These are phyloP conservation scores for Puccinia horiana DNA, from an alignment of 1,284 basidiomycete genomes.

Conservation along the genomic window DNA sequence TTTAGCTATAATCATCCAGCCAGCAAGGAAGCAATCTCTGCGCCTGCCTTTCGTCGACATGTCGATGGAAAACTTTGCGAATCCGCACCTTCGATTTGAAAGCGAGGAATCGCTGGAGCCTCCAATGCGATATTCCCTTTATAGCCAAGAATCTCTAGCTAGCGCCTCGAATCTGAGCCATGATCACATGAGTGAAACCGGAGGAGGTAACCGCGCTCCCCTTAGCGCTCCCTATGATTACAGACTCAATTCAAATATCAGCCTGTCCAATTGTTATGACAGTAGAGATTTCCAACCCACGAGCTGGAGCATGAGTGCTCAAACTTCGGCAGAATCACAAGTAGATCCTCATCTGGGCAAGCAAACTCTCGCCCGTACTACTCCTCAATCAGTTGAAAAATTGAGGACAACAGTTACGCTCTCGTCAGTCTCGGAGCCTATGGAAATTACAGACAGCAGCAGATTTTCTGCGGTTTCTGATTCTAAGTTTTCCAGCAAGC, in stretches of 20 bases:
- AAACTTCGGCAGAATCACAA: not conserved
- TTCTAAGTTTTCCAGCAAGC: not conserved
- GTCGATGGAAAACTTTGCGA: not conserved
- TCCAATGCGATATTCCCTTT: not conserved
- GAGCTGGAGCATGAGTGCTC: not conserved
- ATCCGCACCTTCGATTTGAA: slow-evolving; percentile 9
- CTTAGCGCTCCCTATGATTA: not conserved
- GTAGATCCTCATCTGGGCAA: not conserved
- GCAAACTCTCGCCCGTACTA: not conserved
- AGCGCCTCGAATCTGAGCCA: not conserved
- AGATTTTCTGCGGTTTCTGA: not conserved
- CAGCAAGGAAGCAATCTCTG: slow-evolving; percentile 10
- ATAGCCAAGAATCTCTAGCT: slow-evolving; percentile 14
- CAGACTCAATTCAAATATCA: not conserved
- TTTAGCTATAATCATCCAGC: slow-evolving; percentile 14
- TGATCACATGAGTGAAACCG: not conserved
- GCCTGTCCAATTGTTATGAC: slow-evolving; percentile 3
- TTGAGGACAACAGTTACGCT: not conserved
- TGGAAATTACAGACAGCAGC: not conserved
- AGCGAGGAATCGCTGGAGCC: slow-evolving; percentile 5
- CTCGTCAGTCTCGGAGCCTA: not conserved
- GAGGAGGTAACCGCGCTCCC: not conserved
- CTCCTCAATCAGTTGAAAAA: not conserved
- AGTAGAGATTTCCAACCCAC: not conserved
- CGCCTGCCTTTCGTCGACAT: slow-evolving; percentile 10